Evolutionary conservation across 805 yeast species (phyloP), one percentile per base, ranked within the genome.

Genomic region (Sugiyamaella boreocaroliniensis): DNA sequence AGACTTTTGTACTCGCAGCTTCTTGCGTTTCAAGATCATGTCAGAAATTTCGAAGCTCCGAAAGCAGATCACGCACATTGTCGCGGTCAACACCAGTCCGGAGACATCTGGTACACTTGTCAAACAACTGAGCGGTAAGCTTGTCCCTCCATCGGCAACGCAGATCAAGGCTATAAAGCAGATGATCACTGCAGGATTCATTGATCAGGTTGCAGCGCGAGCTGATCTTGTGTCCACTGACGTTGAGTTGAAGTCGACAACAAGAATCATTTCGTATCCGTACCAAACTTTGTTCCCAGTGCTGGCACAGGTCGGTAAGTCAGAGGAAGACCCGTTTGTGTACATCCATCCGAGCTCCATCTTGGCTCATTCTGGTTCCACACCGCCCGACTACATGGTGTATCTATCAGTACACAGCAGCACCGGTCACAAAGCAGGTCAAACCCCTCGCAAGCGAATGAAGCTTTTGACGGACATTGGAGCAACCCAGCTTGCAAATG

Each of bases 101-200:
- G 58, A 61, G 40, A 58, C 67, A 37, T 53, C 67, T 40, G 61
- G 66, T 7, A 78, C 85, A 0, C 73, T 65, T 2, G 54, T 78
- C 29, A 77, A 78, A 52, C 89, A 85, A 54, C 73, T 70, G 73
- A 22, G 80, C 75, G 63, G 47, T 19, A 65, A 64, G 50, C 69
- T 86, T n/a, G 78, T 74, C 0, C 79, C 85, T 6, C 97, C 97
- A 0, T 70, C 76, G 8, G 78, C 79, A 40, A 64, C 69, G 5
- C 99, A 93, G 69, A 65, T 89, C 4, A 77, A 81, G 50, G 85
- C 93, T 0, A 68, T 93, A 56, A 90, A 89, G 63, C 99, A 93
- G 69, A 90, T 93, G 82, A 75, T 92, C 2, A 80, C 96, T 5
- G 84, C 97, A 0, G 99, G 98, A 0, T 93, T 86, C 62, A 76